Evolutionary conservation across 2,329 filamentous ascomycete species (phyloP).

Genomic region (Thielaviopsis euricoi): DNA sequence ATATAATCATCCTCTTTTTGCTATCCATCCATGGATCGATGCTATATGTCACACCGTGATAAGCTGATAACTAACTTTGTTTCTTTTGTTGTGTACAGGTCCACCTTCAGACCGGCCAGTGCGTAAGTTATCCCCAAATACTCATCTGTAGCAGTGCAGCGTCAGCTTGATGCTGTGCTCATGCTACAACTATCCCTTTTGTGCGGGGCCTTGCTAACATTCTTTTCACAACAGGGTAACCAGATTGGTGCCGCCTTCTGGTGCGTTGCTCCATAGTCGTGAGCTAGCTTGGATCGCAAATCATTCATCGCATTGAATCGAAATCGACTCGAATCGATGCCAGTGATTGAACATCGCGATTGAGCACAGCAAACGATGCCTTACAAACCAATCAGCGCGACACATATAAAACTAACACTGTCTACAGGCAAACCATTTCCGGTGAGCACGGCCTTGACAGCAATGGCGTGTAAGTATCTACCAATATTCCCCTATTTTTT

Average conservation of each 20-base stretch:
- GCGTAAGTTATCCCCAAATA: slow-evolving; percentile 41
- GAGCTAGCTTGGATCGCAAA: background rate
- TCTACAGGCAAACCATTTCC: slow-evolving; percentile 58
- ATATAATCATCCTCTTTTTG: background rate
- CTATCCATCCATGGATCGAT: background rate
- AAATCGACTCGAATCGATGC: slow-evolving; percentile 9
- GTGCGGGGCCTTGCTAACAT: slow-evolving; percentile 22
- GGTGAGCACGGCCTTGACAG: slow-evolving; percentile 94
- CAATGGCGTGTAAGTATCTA: slow-evolving; percentile 67
- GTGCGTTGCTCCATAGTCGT: slow-evolving; percentile 30
- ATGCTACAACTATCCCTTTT: background rate
- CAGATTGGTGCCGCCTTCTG: slow-evolving; percentile 99
- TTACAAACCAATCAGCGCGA: background rate
- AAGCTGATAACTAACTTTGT: slow-evolving; percentile 6
- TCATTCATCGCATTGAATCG: background rate
- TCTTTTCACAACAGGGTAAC: slow-evolving; percentile 58
- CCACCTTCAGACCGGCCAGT: slow-evolving; percentile 99
- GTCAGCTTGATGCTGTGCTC: background rate
- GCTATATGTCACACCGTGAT: slow-evolving; percentile 6
- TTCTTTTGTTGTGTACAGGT: slow-evolving; percentile 50
- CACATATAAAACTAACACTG: background rate
- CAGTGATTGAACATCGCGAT: background rate
- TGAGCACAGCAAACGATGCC: background rate
- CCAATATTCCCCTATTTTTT: slow-evolving; percentile 4
- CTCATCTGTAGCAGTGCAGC: background rate